Percentiles rank a stretch among this genome's conserved stretches.
Conservation (phyloP, 306 rosid genomes). For the Rosa persica region DNA sequence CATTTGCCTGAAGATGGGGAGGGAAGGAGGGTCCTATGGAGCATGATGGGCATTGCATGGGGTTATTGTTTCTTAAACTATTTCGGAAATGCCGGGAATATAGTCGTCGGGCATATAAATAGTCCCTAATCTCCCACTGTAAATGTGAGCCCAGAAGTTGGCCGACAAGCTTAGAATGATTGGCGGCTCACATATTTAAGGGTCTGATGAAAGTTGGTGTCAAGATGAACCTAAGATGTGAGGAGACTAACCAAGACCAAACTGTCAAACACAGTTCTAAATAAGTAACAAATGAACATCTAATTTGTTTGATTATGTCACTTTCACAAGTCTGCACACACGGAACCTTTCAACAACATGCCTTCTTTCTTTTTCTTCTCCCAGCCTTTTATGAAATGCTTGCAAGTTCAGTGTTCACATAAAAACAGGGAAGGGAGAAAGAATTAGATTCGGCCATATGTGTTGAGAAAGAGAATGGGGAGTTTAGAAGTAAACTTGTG, state of each 20-base stretch:
- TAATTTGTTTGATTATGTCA: no score
- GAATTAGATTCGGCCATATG: constrained; percentile 1
- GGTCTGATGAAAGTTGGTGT: neutral
- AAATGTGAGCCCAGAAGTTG: neutral
- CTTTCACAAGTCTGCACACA: no score
- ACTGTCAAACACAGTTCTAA: neutral
- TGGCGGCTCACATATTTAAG: neutral
- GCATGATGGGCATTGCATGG: neutral
- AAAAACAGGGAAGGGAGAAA: constrained; percentile 5
- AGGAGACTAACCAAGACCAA: neutral
- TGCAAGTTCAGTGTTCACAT: neutral
- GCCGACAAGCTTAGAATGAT: neutral
- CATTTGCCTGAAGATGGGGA: neutral
- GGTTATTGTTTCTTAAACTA: neutral
- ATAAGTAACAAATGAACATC: neutral
- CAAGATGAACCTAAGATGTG: neutral
- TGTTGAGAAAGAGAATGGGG: constrained; percentile 20
- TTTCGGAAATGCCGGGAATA: neutral
- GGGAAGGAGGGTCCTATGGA: neutral
- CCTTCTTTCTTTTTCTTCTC: neutral
- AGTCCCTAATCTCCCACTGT: neutral
- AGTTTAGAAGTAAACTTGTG: constrained; percentile 21
- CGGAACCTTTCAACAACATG: neutral
- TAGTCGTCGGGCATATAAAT: neutral
- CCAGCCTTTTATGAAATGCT: neutral